These are phyloP conservation scores for Pyrrhoderma noxium DNA, from an alignment of 1,284 basidiomycete species.

Conservation along the genomic window DNA sequence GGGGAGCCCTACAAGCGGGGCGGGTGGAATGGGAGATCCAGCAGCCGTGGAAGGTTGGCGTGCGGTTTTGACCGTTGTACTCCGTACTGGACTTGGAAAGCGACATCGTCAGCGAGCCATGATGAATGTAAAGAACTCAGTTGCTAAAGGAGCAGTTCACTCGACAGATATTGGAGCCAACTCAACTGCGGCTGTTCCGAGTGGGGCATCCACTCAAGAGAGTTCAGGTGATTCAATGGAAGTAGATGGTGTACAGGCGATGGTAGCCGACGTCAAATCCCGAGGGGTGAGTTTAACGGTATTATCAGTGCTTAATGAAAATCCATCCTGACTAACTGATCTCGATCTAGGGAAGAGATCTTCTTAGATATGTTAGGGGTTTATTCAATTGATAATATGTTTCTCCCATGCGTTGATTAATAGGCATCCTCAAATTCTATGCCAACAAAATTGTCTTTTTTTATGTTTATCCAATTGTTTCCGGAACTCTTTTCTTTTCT, in stretches of 20 bases:
- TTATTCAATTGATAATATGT: slow-evolving; percentile 34
- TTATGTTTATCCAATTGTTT: too few species aligned
- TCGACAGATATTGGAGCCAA: slow-evolving; percentile 1
- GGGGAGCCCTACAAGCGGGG: not conserved
- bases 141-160: slow-evolving; percentile 17
- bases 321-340: not conserved
- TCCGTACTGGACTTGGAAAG: slow-evolving; percentile 55
- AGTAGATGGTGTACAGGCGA: slow-evolving; percentile 55
- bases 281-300: slow-evolving; percentile 47
- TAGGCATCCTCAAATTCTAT: too few species aligned
- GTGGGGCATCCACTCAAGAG: not conserved
- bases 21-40: slow-evolving; percentile 5
- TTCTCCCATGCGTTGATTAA: too few species aligned
- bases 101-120: slow-evolving; percentile 35
- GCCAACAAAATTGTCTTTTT: too few species aligned
- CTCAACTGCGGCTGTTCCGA: not conserved
- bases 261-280: slow-evolving; percentile 66
- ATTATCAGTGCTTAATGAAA: not conserved
- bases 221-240: slow-evolving; percentile 29
- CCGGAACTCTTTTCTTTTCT: too few species aligned
- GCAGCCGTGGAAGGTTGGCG: slow-evolving; percentile 67
- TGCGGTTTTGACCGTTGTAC: slow-evolving; percentile 56
- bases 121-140: slow-evolving; percentile 23
- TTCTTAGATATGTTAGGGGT: slow-evolving; percentile 65
- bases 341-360: slow-evolving; percentile 52